Conservation (phyloP, 257 asterid genomes). For the Rauvolfia tetraphylla region DNA sequence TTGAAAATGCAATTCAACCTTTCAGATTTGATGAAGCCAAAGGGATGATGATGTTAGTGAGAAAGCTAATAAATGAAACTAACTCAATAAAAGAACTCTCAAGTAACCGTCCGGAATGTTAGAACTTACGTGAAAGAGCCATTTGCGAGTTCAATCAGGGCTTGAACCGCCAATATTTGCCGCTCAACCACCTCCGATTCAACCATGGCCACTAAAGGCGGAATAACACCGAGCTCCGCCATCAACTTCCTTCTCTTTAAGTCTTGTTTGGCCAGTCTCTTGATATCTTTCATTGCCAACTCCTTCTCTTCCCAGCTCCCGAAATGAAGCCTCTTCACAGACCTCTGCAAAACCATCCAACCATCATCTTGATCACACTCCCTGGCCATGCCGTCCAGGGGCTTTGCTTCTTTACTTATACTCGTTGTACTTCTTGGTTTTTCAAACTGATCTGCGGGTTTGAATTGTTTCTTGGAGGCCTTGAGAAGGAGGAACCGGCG, state of each 20-base stretch:
- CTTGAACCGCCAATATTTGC: constrained; percentile 57
- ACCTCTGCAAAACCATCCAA: constrained; percentile 52
- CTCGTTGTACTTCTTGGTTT: background rate
- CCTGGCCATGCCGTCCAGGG: constrained; percentile 21
- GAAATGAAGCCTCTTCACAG: constrained; percentile 81
- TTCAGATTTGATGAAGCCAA: background rate
- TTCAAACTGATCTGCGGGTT: constrained; percentile 20
- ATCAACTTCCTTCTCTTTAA: constrained; percentile 53
- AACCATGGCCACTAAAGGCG: constrained; percentile 78
- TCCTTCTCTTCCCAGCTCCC: constrained; percentile 81
- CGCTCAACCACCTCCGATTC: constrained; percentile 56
- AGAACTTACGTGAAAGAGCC: constrained; percentile 79
- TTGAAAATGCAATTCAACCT: background rate
- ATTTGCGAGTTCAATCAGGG: constrained; percentile 56
- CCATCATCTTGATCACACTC: constrained; percentile 8
- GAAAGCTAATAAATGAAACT: background rate
- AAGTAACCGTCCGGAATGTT: background rate
- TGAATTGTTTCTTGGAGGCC: constrained; percentile 23
- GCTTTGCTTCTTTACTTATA: constrained; percentile 8
- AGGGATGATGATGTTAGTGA: background rate
- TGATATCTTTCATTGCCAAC: constrained; percentile 60
- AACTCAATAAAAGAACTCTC: background rate
- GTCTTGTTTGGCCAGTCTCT: constrained; percentile 52
- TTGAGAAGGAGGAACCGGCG: constrained; percentile 36
- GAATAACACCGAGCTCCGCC: constrained; percentile 94